Conservation (phyloP, 1,139 yeast species). For the Scheffersomyces stambukii region DNA sequence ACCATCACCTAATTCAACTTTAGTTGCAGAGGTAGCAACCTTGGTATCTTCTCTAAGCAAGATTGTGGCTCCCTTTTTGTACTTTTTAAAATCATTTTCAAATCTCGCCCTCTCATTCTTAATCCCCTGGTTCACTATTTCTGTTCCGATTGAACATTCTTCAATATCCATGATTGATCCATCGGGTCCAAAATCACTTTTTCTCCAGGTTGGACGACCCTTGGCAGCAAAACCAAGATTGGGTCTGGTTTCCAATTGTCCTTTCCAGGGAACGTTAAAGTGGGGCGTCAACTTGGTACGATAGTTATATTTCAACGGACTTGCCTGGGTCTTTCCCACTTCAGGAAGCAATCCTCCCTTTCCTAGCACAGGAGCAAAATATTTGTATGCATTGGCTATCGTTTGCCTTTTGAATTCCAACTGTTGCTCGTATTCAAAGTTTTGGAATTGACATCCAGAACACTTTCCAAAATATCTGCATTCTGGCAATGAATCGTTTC, state of each 20-base stretch:
- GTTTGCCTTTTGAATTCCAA: slow-evolving; percentile 68
- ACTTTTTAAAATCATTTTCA: slow-evolving; percentile 44
- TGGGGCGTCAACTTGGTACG: slow-evolving; percentile 96
- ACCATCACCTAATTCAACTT: slow-evolving; percentile 26
- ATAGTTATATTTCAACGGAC: slow-evolving; percentile 74
- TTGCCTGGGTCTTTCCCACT: slow-evolving; percentile 64
- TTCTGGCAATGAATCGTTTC: slow-evolving; percentile 48
- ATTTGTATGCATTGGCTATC: slow-evolving; percentile 76
- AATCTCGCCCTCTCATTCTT: slow-evolving; percentile 62
- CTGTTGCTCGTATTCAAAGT: slow-evolving; percentile 68
- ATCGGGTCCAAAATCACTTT: slow-evolving; percentile 40
- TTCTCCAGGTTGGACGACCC: slow-evolving; percentile 71
- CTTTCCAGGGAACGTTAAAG: slow-evolving; percentile 70
- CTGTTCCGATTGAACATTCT: slow-evolving; percentile 88
- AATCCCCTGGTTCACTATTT: slow-evolving; percentile 70
- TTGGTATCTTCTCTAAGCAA: slow-evolving; percentile 75
- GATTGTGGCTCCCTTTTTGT: slow-evolving; percentile 83
- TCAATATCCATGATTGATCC: slow-evolving; percentile 76
- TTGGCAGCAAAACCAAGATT: slow-evolving; percentile 85
- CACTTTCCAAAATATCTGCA: slow-evolving; percentile 47
- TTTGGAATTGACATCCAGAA: slow-evolving; percentile 92
- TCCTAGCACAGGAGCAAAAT: slow-evolving; percentile 54
- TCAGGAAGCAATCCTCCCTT: slow-evolving; percentile 46
- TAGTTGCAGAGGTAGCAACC: slow-evolving; percentile 21
- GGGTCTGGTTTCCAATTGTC: slow-evolving; percentile 45